Evolutionary conservation across 805 yeast genomes (phyloP), one percentile per base, ranked within the genome.

Genomic region (Cyberlindnera nakhonratchasimensis): DNA sequence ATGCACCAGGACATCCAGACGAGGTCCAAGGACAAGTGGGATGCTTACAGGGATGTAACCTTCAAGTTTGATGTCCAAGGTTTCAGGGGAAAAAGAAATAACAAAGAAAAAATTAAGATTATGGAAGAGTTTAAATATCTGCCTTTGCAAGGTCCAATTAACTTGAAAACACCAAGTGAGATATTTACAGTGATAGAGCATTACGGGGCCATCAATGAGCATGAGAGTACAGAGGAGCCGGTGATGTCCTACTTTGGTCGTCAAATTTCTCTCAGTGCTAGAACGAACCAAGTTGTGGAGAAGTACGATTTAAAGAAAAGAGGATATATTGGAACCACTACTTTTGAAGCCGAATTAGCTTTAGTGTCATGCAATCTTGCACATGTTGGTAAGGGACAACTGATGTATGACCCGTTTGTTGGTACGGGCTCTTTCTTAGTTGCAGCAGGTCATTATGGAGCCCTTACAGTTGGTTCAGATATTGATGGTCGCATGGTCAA

Each of bases 341-440:
- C 96, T 14, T 93, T 93, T 64, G 99, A 93, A 53, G 95, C 96
- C 2, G 98, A 93, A 58, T 67, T 93, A 46, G 80, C 97, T 0
- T 65, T 93, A 35, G 83, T 90, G 13, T 83, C 95, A 23, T 86
- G 96, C 55, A 93, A 91, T 56, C 72, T 93, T 39, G 96, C 86
- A 0, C 89, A 85, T 48, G 87, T 83, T 12, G 70, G 62, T 28
- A 69, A 73, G 0, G 84, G 82, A 0, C 75, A 80, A 40, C 57
- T 89, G 4, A 77, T 85, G 58, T 91, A 87, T 58, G 99, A 93
- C 63, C 99, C 99, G 19, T 93, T 93, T 66, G 88, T 86, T 4
- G 99, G 99, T 0, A 93, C 99, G 0, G 99, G 99, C 0, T 87
- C 96, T 17, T 93, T 93, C 57, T 68, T 91, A 29, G 83, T 88